phyloP scores from a whole-genome alignment of 495 filamentous ascomycete genomes.

The Astrothelium subdiscretum region DNA sequence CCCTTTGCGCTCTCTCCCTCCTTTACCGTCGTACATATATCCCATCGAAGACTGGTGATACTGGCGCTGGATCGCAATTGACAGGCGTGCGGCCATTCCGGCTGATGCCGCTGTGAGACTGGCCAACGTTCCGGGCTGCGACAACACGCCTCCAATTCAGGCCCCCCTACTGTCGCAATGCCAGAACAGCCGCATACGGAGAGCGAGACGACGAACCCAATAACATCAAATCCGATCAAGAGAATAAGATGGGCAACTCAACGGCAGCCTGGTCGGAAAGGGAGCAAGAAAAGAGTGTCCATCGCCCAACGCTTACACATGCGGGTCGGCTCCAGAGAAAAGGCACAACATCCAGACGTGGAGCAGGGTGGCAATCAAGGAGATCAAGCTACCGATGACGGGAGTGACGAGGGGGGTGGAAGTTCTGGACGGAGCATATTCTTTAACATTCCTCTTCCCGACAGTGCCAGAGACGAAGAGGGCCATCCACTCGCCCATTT shows the following conservation, averaged over 20 bases:
- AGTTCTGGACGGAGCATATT: constrained; percentile 48
- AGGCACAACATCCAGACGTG: constrained; percentile 55
- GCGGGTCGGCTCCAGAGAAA: constrained; percentile 50
- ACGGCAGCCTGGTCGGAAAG: constrained; percentile 59
- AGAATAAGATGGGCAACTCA: constrained; percentile 92
- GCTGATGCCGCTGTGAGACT: neutral
- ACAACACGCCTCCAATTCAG: neutral
- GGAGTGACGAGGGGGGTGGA: constrained; percentile 24
- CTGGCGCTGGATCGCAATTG: neutral
- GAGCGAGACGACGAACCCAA: constrained; percentile 17
- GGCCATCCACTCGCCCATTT: constrained; percentile 59
- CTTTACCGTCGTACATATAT: neutral
- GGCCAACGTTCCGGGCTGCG: neutral
- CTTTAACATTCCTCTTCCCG: constrained; percentile 77
- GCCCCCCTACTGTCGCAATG: constrained; percentile 9
- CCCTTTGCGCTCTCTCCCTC: neutral
- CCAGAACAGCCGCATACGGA: constrained; percentile 17
- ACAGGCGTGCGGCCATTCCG: neutral
- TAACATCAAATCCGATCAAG: constrained; percentile 42
- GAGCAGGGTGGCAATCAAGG: constrained; percentile 34
- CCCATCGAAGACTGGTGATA: neutral
- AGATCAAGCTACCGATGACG: constrained; percentile 25
- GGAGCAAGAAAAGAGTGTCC: constrained; percentile 67
- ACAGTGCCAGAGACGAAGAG: constrained; percentile 69
- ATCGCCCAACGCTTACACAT: constrained; percentile 70